Conservation (phyloP, 2,329 filamentous ascomycete species). For the Gliomastix tumulicola region DNA sequence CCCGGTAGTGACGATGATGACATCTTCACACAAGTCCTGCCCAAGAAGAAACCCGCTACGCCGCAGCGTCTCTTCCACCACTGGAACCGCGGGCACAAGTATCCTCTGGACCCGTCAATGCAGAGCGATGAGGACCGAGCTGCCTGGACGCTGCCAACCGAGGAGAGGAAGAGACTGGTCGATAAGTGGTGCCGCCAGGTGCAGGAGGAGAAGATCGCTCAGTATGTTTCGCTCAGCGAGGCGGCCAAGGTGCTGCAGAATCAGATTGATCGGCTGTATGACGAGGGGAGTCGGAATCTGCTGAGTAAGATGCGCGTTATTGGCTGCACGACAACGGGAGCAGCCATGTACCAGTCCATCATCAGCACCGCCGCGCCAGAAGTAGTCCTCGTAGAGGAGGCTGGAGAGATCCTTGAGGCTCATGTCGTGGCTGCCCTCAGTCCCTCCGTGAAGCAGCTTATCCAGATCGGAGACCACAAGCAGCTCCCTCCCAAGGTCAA, state of each 20-base stretch:
- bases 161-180: slow-evolving; percentile 26
- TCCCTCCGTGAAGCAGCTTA: slow-evolving; percentile 49
- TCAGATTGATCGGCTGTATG: slow-evolving; percentile 33
- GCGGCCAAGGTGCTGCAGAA: slow-evolving; percentile 33
- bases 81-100: slow-evolving; percentile 10
- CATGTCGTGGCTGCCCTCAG: slow-evolving; percentile 54
- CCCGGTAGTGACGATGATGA: slow-evolving; percentile 39
- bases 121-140: too few species aligned
- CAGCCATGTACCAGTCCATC: slow-evolving; percentile 51
- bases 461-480: slow-evolving; percentile 68
- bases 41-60: slow-evolving; percentile 32
- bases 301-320: slow-evolving; percentile 54
- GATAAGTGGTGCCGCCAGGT: slow-evolving; percentile 36
- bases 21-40: slow-evolving; percentile 33
- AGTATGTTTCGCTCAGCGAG: slow-evolving; percentile 26
- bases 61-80: slow-evolving; percentile 9
- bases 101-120: slow-evolving; percentile 27
- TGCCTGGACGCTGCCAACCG: too few species aligned
- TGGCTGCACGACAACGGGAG: slow-evolving; percentile 64
- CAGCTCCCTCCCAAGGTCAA: slow-evolving; percentile 64
- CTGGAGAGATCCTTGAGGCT: slow-evolving; percentile 64
- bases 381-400: slow-evolving; percentile 63
- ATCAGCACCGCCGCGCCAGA: slow-evolving; percentile 49
- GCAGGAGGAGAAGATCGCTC: slow-evolving; percentile 39
- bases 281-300: slow-evolving; percentile 29